These are phyloP conservation scores for Saccharum spontaneum DNA, from an alignment of 176 grass and related monocot genomes.

Conservation along the genomic window DNA sequence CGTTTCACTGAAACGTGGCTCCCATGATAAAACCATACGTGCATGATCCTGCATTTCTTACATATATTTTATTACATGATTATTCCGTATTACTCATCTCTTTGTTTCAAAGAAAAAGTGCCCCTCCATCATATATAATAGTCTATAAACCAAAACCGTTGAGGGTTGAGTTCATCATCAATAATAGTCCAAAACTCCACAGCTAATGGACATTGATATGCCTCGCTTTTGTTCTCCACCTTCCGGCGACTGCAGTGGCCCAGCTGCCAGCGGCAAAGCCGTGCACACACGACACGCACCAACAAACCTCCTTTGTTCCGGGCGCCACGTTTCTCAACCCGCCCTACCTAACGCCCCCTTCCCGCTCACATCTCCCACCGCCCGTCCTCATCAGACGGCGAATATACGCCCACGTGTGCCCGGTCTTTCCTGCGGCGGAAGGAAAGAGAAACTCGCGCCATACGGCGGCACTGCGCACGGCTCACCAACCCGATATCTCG, in stretches of 20 bases:
- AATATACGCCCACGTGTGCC: too few relatives aligned
- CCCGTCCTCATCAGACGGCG: background rate
- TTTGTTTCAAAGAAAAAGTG: too few relatives aligned
- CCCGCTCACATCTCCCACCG: too few relatives aligned
- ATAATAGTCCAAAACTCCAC: background rate
- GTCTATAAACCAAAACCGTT: background rate
- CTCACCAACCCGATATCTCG: background rate
- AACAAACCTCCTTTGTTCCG: background rate
- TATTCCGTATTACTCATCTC: too few relatives aligned
- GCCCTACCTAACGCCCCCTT: constrained; percentile 25
- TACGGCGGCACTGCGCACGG: too few relatives aligned
- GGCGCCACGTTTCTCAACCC: constrained; percentile 26
- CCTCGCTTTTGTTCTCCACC: background rate
- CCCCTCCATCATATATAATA: too few relatives aligned
- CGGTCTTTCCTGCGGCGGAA: background rate
- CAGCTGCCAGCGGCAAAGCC: constrained; percentile 9
- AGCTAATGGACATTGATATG: background rate
- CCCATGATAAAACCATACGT: background rate
- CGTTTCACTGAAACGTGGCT: background rate
- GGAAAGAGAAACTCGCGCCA: too few relatives aligned
- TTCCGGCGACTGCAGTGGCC: background rate
- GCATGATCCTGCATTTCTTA: background rate
- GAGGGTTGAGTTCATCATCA: background rate
- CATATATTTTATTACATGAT: too few relatives aligned
- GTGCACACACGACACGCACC: constrained; percentile 20